These are phyloP conservation scores for Suillus discolor DNA, from an alignment of 768 basidiomycete genomes.

Conservation along the genomic window DNA sequence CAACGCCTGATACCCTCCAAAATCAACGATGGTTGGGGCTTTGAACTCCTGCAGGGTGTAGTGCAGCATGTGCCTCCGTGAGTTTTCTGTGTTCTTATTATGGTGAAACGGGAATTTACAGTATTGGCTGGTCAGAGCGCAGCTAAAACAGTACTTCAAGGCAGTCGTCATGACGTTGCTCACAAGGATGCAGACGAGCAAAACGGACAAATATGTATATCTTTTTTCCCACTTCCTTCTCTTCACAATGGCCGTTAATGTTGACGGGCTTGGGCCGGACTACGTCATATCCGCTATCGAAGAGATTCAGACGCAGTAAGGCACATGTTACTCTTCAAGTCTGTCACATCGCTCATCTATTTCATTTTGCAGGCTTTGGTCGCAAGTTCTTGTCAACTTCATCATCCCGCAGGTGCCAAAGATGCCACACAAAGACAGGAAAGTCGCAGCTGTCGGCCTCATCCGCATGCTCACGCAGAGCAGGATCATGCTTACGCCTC, in stretches of 20 bases:
- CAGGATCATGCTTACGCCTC: conserved; percentile 64
- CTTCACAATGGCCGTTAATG: conserved; percentile 74
- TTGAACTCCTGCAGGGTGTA: conserved; percentile 83
- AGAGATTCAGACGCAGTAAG: conserved; percentile 82
- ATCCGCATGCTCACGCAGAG: conserved; percentile 80
- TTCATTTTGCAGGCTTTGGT: conserved; percentile 60
- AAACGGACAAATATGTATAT: conserved; percentile 88
- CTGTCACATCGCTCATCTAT: conserved; percentile 8
- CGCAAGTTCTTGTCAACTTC: conserved; percentile 74
- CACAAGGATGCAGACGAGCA: conserved; percentile 83
- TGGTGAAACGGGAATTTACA: neutral
- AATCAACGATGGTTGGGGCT: conserved; percentile 87
- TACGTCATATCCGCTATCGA: conserved; percentile 79
- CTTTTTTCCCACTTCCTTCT: conserved; percentile 79
- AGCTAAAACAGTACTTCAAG: conserved; percentile 74
- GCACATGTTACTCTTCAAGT: neutral
- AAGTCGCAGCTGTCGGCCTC: conserved; percentile 80
- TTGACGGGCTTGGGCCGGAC: conserved; percentile 76
- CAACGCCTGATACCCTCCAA: conserved; percentile 89
- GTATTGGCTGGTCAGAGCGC: conserved; percentile 33
- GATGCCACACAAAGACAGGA: conserved; percentile 81
- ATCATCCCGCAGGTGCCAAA: conserved; percentile 81
- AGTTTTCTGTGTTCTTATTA: conserved; percentile 34
- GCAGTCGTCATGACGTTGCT: conserved; percentile 76
- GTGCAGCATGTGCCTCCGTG: conserved; percentile 76